Conservation (phyloP, 495 filamentous ascomycete genomes). For the Neurospora tetraspora region DNA sequence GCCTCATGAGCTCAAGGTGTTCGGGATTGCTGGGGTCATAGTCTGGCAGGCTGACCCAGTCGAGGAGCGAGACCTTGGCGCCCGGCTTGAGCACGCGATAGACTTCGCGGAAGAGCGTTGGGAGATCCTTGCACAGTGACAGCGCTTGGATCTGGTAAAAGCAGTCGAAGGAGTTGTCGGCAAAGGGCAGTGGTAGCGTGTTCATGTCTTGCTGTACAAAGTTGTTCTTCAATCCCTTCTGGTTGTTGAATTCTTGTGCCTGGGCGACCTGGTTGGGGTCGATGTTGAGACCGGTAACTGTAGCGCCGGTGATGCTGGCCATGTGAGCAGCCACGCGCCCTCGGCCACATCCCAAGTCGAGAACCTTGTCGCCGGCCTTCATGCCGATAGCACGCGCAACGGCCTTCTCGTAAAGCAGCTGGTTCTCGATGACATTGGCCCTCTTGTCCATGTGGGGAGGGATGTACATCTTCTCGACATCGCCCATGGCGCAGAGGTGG, state of each 20-base stretch:
- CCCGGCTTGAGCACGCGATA: constrained; percentile 49
- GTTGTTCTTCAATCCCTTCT: constrained; percentile 39
- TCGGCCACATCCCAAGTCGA: constrained; percentile 52
- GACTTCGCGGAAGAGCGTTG: constrained; percentile 43
- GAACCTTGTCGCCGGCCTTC: constrained; percentile 38
- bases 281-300: constrained; percentile 52
- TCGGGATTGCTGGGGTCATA: constrained; percentile 45
- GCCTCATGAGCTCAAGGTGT: constrained; percentile 48
- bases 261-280: constrained; percentile 52
- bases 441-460: constrained; percentile 52
- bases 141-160: constrained; percentile 59
- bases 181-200: constrained; percentile 47
- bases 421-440: constrained; percentile 40
- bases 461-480: constrained; percentile 62
- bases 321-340: constrained; percentile 54
- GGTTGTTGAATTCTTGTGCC: constrained; percentile 41
- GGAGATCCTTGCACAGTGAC: constrained; percentile 48
- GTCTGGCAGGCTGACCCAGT: constrained; percentile 49
- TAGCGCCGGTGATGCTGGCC: constrained; percentile 43
- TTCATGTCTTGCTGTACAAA: constrained; percentile 52
- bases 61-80: constrained; percentile 44
- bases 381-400: constrained; percentile 45
- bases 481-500: constrained; percentile 55
- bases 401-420: constrained; percentile 51
- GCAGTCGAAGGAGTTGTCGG: constrained; percentile 45